These are phyloP conservation scores for Coemansia sp. DNA, from an alignment of 192 early-diverging fungal genomes.

Conservation along the genomic window DNA sequence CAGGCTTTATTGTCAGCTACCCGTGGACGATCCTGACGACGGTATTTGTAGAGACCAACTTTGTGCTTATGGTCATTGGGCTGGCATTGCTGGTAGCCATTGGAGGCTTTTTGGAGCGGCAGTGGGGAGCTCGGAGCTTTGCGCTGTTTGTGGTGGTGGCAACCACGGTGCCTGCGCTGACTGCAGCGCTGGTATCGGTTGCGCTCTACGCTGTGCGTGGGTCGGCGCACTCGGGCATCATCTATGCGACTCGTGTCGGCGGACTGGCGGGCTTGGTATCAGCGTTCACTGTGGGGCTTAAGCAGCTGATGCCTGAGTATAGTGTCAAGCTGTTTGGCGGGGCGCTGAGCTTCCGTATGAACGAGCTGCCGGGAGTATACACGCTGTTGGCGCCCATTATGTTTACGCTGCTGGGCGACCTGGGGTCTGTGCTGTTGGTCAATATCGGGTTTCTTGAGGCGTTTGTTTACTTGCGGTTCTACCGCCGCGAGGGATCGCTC, in stretches of 20 bases:
- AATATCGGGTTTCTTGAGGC: conserved; percentile 69
- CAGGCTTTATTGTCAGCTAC: conserved; percentile 26
- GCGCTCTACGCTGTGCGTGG: conserved; percentile 13
- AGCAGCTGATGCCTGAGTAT: conserved; percentile 89
- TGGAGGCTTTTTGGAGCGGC: conserved; percentile 80
- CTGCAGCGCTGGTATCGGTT: conserved; percentile 29
- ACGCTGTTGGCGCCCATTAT: conserved; percentile 43
- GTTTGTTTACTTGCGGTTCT: conserved; percentile 87
- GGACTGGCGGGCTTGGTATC: conserved; percentile 71
- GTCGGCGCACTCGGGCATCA: conserved; percentile 1
- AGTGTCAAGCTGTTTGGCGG: conserved; percentile 63
- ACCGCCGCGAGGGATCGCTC: conserved; percentile 72
- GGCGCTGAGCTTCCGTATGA: conserved; percentile 63
- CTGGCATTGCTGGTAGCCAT: conserved; percentile 25
- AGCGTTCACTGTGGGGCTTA: conserved; percentile 83
- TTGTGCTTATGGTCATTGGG: conserved; percentile 19
- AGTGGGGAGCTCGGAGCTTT: conserved; percentile 78
- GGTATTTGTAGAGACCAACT: conserved; percentile 35
- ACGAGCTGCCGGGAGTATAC: conserved; percentile 41
- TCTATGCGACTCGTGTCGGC: conserved; percentile 51
- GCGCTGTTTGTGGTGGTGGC: conserved; percentile 63
- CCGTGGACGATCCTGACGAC: conserved; percentile 51
- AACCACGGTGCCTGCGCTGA: conserved; percentile 46
- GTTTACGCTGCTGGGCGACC: conserved; percentile 22
- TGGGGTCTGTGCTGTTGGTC: conserved; percentile 62